Conservation (phyloP, 306 rosid genomes). For the Potentilla sterilis region DNA sequence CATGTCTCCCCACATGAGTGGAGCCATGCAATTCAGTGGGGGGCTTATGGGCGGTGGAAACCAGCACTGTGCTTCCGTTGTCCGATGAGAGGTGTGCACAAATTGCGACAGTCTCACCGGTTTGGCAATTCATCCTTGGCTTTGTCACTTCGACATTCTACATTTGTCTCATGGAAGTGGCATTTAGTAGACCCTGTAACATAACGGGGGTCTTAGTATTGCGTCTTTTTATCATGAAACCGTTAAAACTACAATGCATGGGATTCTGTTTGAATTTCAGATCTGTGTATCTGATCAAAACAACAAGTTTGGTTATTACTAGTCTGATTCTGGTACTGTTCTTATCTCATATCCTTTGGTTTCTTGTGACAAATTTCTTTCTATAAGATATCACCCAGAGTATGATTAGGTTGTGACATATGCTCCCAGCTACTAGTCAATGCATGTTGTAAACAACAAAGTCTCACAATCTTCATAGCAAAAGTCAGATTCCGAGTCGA, state of each 20-base stretch:
- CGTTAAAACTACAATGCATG: background rate
- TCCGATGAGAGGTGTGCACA: constrained; percentile 43
- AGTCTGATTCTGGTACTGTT: background rate
- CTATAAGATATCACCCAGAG: background rate
- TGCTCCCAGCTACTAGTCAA: background rate
- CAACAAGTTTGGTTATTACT: background rate
- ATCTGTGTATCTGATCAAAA: background rate
- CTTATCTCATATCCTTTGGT: background rate
- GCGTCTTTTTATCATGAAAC: background rate
- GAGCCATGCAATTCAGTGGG: constrained; percentile 56
- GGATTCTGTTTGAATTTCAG: background rate
- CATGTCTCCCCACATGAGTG: constrained; percentile 30
- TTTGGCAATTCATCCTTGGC: constrained; percentile 98
- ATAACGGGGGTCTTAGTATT: background rate
- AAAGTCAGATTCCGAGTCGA: background rate
- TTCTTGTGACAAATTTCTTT: background rate
- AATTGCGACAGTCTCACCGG: constrained; percentile 28
- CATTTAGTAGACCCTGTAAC: background rate
- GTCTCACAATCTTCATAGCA: background rate
- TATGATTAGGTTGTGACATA: background rate
- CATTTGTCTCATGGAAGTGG: background rate
- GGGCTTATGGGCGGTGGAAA: constrained; percentile 42
- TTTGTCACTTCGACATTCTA: constrained; percentile 33
- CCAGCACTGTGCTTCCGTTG: constrained; percentile 50
- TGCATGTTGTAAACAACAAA: background rate